phyloP scores from a whole-genome alignment of 164 flowering plant genomes.

The Santalum album region DNA sequence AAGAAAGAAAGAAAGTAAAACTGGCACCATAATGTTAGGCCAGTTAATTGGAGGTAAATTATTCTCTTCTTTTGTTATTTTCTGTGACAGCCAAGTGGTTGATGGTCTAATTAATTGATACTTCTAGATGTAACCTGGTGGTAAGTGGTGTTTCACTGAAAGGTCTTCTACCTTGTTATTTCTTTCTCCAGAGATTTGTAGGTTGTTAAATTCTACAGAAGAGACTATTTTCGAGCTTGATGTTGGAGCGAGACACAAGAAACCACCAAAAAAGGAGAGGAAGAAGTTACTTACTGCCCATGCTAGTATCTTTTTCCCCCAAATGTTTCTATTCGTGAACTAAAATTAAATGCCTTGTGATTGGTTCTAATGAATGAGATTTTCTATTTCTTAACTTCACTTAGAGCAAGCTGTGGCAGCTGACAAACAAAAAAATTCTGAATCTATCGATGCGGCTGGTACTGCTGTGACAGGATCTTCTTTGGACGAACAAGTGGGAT shows the following conservation, averaged over 20 bases:
- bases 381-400: constrained; percentile 25
- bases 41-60: too few relatives aligned
- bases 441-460: constrained; percentile 23
- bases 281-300: constrained; percentile 37
- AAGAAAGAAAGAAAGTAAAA: too few relatives aligned
- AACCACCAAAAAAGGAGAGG: constrained; percentile 63
- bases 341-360: neutral
- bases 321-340: neutral
- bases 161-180: constrained; percentile 2
- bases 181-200: constrained; percentile 54
- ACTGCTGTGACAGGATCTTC: constrained; percentile 26
- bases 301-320: constrained; percentile 39
- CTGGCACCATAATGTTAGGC: too few relatives aligned
- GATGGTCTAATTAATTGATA: too few relatives aligned
- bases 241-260: constrained; percentile 43
- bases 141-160: constrained; percentile 10
- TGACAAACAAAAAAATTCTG: constrained; percentile 29
- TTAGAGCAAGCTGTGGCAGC: constrained; percentile 29
- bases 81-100: neutral
- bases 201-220: constrained; percentile 27
- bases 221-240: constrained; percentile 36
- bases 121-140: neutral
- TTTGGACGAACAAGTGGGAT: constrained; percentile 27
- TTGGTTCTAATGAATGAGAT: neutral
- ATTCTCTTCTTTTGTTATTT: too few relatives aligned